Evolutionary conservation across 2,329 filamentous ascomycete genomes (phyloP), one percentile per base, ranked within the genome.

Genomic region (Cytospora leucostoma): DNA sequence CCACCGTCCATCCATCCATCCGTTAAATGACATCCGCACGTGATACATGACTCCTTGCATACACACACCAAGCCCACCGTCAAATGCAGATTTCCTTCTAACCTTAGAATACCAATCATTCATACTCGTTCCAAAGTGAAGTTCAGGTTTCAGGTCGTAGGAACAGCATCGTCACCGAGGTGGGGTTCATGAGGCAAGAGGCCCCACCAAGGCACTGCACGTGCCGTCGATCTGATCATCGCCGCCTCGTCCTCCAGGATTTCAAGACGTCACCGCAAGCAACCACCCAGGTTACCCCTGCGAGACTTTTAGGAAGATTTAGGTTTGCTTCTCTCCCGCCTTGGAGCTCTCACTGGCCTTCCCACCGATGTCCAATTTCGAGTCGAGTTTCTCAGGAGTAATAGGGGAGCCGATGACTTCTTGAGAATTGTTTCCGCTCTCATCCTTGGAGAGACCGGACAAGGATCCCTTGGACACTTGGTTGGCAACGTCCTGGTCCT

Each of bases 401-500:
- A 65, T 53, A 27, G 65, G 65, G 63, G 63, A 65, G 40, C 65
- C 65, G 13, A 66, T 47, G 49, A 65, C 62, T 50, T 63, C 65
- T 27, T 27, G 27, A 27, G 27, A 27, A 27, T 27, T 27, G 56
- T 55, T 54, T 51, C 34, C 38, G 27, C 47, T 69, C 21, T 70
- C 70, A 54, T 71, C 72, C 49, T 71, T 68, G 58, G 65, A 65
- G 7, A 70, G 44, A 38, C 56, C 55, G 27, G 68, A 62, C 15
- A 71, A 68, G 6, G 82, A 75, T 64, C 80, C 81, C 79, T 91
- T 93, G 74, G 86, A 85, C 66, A 95, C 90, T 79, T 96, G 92
- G 75, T 89, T 93, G 68, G 86, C 88, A 67, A 93, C 83, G 74
- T 97, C 93, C 75, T 92, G 91, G 73, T 96, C 91, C 73, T 96